A percentile compares a stretch with the other conserved stretches of the same genome.
Evolutionary conservation across 768 basidiomycete genomes (phyloP).

Genomic region (Zangia roseola): DNA sequence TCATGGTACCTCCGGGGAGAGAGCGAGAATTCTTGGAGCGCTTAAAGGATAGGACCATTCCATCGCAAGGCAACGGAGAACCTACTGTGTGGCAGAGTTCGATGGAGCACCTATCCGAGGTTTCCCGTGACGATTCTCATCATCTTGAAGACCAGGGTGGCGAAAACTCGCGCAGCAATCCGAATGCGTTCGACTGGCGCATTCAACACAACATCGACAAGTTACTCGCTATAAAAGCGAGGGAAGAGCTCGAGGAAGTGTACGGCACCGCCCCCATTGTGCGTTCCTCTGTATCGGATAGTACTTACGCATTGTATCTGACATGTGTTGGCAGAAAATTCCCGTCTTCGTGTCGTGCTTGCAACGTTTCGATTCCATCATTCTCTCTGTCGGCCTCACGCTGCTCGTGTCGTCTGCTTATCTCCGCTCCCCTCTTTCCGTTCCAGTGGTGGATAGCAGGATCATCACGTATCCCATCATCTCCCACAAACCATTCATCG

Average conservation of each 20-base stretch:
- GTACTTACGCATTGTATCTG: not conserved
- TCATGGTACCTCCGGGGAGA: constrained; percentile 51
- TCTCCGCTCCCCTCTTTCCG: constrained; percentile 51
- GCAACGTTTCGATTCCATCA: constrained; percentile 70
- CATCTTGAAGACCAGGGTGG: constrained; percentile 20
- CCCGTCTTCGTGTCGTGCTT: constrained; percentile 78
- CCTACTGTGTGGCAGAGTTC: constrained; percentile 10
- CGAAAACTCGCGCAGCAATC: not conserved
- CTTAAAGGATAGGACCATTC: constrained; percentile 16
- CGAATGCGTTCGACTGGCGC: constrained; percentile 32
- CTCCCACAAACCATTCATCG: constrained; percentile 36
- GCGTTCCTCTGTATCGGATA: constrained; percentile 37
- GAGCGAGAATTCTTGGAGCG: constrained; percentile 39
- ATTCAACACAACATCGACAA: constrained; percentile 68
- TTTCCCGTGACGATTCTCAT: constrained; percentile 17
- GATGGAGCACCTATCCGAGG: constrained; percentile 4
- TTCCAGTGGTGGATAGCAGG: constrained; percentile 18
- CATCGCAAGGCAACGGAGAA: constrained; percentile 8
- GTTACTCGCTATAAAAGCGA: constrained; percentile 56
- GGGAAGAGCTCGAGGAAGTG: constrained; percentile 76
- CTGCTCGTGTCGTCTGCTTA: constrained; percentile 54
- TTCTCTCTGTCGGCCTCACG: constrained; percentile 67
- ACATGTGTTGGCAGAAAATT: constrained; percentile 49
- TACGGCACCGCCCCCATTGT: constrained; percentile 82
- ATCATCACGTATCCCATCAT: constrained; percentile 14